phyloP scores from a whole-genome alignment of 2,329 filamentous ascomycete genomes.

The Didymella segeticola region DNA sequence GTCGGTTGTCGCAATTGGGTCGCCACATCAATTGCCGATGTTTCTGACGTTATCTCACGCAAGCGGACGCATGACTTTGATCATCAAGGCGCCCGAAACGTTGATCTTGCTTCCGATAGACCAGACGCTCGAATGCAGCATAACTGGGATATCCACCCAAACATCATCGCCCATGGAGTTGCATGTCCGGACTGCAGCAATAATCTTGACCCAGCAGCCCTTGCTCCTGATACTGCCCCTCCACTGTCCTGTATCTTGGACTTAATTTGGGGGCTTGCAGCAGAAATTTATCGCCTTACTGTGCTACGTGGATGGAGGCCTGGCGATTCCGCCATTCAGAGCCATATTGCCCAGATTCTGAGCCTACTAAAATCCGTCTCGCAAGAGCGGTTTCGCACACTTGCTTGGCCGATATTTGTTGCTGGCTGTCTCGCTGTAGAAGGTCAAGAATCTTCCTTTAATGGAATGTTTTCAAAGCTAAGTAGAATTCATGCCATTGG shows the following conservation, averaged over 20 bases:
- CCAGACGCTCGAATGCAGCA: too few species aligned
- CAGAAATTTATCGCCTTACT: not conserved
- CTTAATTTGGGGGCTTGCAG: not conserved
- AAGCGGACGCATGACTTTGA: not conserved
- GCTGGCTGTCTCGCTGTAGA: constrained; percentile 17
- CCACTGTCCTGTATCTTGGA: not conserved
- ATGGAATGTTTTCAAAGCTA: constrained; percentile 1
- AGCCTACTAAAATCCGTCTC: constrained; percentile 7
- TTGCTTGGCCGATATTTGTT: constrained; percentile 24
- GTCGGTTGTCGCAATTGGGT: constrained; percentile 25
- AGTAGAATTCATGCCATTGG: constrained; percentile 8
- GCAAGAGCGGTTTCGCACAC: constrained; percentile 12
- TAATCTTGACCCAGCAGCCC: too few species aligned
- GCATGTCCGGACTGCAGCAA: not conserved
- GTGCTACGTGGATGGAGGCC: not conserved
- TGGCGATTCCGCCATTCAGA: not conserved
- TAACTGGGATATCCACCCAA: not conserved
- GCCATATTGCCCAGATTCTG: constrained; percentile 9
- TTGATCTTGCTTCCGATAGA: not conserved
- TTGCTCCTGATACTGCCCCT: not conserved
- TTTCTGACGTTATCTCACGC: not conserved
- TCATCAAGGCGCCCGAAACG: too few species aligned
- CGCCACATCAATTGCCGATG: constrained; percentile 13
- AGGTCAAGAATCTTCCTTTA: constrained; percentile 5
- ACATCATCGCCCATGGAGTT: not conserved